Conservation (phyloP, 768 basidiomycete species). For the Boletus pseudo-olivaceus region DNA sequence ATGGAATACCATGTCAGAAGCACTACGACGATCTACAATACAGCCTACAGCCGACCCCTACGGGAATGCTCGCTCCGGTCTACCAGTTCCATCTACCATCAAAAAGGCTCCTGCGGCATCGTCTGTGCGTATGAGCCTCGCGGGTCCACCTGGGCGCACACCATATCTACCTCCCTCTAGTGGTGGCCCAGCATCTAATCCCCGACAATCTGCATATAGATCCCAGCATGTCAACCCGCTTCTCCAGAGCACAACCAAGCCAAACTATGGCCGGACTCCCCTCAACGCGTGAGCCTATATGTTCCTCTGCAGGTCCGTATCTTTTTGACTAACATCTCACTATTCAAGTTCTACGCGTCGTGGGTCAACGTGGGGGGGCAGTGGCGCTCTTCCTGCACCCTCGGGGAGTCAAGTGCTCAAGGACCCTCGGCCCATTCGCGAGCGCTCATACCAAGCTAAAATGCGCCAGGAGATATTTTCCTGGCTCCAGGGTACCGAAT, state of each 20-base stretch:
- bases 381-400: constrained; percentile 40
- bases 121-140: constrained; percentile 63
- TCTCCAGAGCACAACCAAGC: constrained; percentile 65
- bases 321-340: constrained; percentile 5
- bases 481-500: constrained; percentile 65
- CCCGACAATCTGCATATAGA: constrained; percentile 65
- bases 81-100: constrained; percentile 71
- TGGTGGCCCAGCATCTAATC: constrained; percentile 44
- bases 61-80: constrained; percentile 53
- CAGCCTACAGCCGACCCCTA: constrained; percentile 50
- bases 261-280: constrained; percentile 69
- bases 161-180: constrained; percentile 40
- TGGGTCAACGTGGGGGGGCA: constrained; percentile 70
- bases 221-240: constrained; percentile 69
- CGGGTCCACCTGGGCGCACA: constrained; percentile 67
- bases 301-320: background rate
- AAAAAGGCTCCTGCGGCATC: constrained; percentile 58
- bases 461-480: constrained; percentile 74
- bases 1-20: constrained; percentile 39
- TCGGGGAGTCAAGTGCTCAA: constrained; percentile 57
- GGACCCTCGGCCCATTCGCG: constrained; percentile 77
- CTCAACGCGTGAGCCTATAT: constrained; percentile 50
- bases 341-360: constrained; percentile 61
- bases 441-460: constrained; percentile 65
- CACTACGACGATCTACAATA: constrained; percentile 55